Base-by-base conservation (phyloP, 331 rosid species). In the Saraca asoca region DNA sequence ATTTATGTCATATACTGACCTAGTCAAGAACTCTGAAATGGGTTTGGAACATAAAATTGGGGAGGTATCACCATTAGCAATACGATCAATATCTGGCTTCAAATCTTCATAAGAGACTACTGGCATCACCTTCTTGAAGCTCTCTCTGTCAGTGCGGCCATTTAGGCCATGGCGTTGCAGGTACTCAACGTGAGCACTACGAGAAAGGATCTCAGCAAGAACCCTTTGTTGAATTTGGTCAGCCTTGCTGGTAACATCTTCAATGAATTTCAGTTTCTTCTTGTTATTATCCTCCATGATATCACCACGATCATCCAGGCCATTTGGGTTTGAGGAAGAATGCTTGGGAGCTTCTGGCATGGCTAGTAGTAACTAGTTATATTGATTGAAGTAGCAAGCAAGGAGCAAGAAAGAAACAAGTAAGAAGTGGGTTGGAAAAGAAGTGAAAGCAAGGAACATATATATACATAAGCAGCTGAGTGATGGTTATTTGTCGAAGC, bases 1-100 rank as follows among this genome's bases (percentile, higher is more conserved):
- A 24, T 24, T 24, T 24, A 24, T 24, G 3, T 24, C 31, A 24
- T 24, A 0, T 1, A 62, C 61, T 14, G 42, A 82, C 87, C 87
- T 82, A 6, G 84, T 79, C 39, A 82, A 61, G 71, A 82, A 82
- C 59, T 82, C 87, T 5, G 84, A 75, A 2, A 82, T 66, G 66
- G 84, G 84, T 34, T 79, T 5, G 18, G 84, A 79, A 7, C 84
- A 76, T 15, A 82, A 64, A 19, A 82, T 79, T 2, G 78, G 80
- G 61, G 84, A 73, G 29, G 77, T 60, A 48, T 76, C 87, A 5
- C 87, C 87, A 50, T 68, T 73, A 34, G 82, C 84, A 17, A 83
- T 79, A 51, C 87, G 84, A 64, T 82, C 80, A 4, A 82, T 66
- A 58, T 82, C 72, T 9, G 82, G 70, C 68, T 76, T 76, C 31